phyloP scores from a whole-genome alignment of 106 monocot species.

The Hemerocallis citrina region DNA sequence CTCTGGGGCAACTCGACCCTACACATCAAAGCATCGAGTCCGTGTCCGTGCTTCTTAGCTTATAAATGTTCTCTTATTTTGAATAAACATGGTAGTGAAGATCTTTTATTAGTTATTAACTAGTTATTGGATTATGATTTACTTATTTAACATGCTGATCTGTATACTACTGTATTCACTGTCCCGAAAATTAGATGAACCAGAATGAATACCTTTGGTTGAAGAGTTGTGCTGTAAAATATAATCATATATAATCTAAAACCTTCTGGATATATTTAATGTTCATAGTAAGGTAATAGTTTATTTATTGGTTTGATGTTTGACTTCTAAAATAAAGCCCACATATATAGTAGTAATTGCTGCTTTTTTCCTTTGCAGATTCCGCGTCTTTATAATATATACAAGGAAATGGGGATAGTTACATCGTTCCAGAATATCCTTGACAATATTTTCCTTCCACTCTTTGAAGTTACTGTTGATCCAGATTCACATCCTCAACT shows the following conservation, averaged over 20 bases:
- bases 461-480: slow-evolving; percentile 73
- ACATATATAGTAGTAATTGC: too few relatives aligned
- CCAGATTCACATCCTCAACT: slow-evolving; percentile 82
- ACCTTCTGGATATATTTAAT: not conserved
- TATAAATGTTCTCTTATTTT: too few relatives aligned
- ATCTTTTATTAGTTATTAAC: too few relatives aligned
- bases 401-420: slow-evolving; percentile 87
- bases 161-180: too few relatives aligned
- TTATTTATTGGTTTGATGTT: not conserved
- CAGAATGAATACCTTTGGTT: not conserved
- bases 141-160: too few relatives aligned
- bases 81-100: too few relatives aligned
- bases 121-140: too few relatives aligned
- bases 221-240: not conserved
- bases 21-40: too few relatives aligned
- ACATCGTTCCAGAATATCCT: slow-evolving; percentile 87
- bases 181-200: too few relatives aligned
- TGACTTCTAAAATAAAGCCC: not conserved
- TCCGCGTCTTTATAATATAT: slow-evolving; percentile 72
- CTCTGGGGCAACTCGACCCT: too few relatives aligned
- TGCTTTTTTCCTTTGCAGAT: slow-evolving; percentile 39
- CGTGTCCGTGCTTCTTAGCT: too few relatives aligned
- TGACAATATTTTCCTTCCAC: slow-evolving; percentile 84
- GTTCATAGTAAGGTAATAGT: not conserved
- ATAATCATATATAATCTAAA: not conserved